Conservation (phyloP, 1,284 basidiomycete species). For the Cutaneotrichosporon sp. region DNA sequence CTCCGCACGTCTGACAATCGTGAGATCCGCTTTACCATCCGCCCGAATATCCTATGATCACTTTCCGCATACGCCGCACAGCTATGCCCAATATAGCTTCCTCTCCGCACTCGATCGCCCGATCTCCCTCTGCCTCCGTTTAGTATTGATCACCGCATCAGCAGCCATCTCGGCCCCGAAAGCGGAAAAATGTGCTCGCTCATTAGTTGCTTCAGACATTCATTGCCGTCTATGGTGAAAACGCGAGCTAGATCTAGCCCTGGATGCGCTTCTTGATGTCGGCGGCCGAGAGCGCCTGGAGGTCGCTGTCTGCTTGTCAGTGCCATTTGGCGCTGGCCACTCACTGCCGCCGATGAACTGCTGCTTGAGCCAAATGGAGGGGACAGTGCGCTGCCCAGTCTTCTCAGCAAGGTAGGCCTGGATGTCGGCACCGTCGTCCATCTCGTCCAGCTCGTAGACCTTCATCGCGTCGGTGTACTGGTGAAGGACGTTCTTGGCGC, state of each 20-base stretch:
- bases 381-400: constrained; percentile 51
- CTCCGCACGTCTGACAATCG: no score
- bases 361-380: constrained; percentile 51
- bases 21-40: no score
- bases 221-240: not conserved
- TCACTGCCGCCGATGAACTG: constrained; percentile 53
- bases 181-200: not conserved
- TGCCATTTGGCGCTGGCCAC: not conserved
- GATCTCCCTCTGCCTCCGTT: no score
- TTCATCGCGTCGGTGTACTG: constrained; percentile 39
- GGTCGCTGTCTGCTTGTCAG: constrained; percentile 27
- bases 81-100: no score
- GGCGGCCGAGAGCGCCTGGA: constrained; percentile 43
- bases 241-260: constrained; percentile 11
- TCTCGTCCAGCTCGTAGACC: constrained; percentile 51
- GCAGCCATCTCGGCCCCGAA: not conserved
- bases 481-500: constrained; percentile 43
- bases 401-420: constrained; percentile 49
- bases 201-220: not conserved
- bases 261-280: constrained; percentile 45
- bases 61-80: no score
- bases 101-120: no score
- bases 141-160: not conserved
- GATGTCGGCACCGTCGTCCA: constrained; percentile 50
- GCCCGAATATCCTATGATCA: no score